Conservation (phyloP, 2,329 filamentous ascomycete species). For the Ramichloridium luteum region DNA sequence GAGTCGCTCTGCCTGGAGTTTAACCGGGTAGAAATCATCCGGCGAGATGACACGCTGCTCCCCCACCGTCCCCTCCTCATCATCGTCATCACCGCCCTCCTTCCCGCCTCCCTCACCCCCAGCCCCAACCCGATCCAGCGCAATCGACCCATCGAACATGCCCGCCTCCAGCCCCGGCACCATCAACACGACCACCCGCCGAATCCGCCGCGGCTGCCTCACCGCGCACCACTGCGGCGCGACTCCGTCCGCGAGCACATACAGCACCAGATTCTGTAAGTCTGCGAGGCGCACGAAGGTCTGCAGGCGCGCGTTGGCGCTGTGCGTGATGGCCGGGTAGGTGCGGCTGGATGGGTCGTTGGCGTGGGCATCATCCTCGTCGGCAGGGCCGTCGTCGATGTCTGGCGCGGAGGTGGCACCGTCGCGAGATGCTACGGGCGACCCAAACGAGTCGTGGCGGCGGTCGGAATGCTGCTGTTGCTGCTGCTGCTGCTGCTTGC, state of each 20-base stretch:
- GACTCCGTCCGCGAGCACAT: constrained; percentile 48
- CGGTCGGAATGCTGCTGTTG: too few species aligned
- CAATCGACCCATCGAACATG: constrained; percentile 61
- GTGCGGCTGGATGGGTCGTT: constrained; percentile 7
- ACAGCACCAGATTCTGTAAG: constrained; percentile 46
- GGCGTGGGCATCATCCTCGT: too few species aligned
- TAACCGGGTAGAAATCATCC: constrained; percentile 39
- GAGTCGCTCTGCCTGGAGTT: constrained; percentile 30
- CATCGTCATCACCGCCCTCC: constrained; percentile 1
- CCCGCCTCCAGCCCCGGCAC: constrained; percentile 80
- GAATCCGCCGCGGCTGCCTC: constrained; percentile 42
- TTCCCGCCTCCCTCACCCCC: constrained; percentile 1
- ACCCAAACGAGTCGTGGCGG: too few species aligned
- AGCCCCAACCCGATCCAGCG: constrained; percentile 14
- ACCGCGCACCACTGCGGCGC: constrained; percentile 54
- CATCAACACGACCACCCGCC: constrained; percentile 79
- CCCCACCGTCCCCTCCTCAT: neutral
- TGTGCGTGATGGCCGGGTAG: constrained; percentile 42
- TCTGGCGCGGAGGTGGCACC: too few species aligned
- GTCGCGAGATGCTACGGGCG: too few species aligned
- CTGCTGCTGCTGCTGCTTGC: too few species aligned
- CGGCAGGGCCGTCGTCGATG: too few species aligned
- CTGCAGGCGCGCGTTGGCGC: constrained; percentile 41
- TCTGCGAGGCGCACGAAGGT: constrained; percentile 46
- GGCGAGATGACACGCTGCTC: constrained; percentile 24